Evolutionary conservation across 2,329 filamentous ascomycete species (phyloP), one percentile per base, ranked within the genome.

Genomic region (Zasmidium angulare): DNA sequence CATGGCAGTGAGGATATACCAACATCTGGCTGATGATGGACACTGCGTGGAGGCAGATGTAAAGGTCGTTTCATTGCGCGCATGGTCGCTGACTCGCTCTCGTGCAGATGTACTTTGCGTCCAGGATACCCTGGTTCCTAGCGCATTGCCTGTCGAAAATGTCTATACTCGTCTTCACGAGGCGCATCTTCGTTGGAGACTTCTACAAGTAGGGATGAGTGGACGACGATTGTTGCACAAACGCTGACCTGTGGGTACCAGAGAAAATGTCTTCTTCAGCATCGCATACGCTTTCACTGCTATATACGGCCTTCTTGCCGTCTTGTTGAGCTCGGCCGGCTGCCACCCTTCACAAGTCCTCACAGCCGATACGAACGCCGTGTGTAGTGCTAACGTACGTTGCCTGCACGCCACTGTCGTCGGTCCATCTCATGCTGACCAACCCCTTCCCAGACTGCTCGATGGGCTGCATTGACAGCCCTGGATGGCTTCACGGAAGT

Each of bases 131-230:
- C 1, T 53, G 49, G 31, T 66, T 67, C 52, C 46, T 66, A 14
- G 62, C 63, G 12, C 61, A 61, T 36, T 65, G 63, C 56, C 58
- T 67, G 3, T 55, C 61, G 20, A 67, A 67, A 46, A 53, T 66
- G n/a, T 66, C 63, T 2, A 61, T 66, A 22, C 60, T 67, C 51
- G 58, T 64, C 46, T 67, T 67, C 53, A 66, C 65, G 3, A 59
- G 65, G 21, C 61, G 63, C 6, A 67, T 67, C 46, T 67, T 67
- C 22, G 53, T 55, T 3, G 65, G 65, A 47, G 58, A 67, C 31
- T 57, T 66, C 48, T 62, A 66, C 56, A 62, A 60, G 56, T 63
- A 50, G 4, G 55, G 54, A 9, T 6, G 29, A 36, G 29, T 14
- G 29, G 14, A 36, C 29, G 7, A 7, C 14, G 29, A 36, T 36